Evolutionary conservation across 2,329 filamentous ascomycete genomes (phyloP), one percentile per base, ranked within the genome.

Genomic region (Ambrosiella beaveri): DNA sequence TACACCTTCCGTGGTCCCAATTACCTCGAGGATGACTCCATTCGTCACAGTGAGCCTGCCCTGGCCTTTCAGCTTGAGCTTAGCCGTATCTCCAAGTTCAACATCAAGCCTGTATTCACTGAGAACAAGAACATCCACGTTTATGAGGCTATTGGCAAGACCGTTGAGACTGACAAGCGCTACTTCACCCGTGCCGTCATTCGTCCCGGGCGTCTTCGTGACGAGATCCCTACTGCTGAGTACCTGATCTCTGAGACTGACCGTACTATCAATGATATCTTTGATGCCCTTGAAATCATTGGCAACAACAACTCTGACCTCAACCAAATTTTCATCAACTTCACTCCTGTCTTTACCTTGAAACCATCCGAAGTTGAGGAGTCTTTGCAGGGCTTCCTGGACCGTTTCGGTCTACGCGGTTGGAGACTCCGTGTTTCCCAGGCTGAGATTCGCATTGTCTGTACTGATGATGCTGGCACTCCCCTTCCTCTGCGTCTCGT

Each of bases 241-340:
- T 98, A 98, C 73, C 81, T 98, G 69, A 94, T 95, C 65, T 96
- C 90, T 0, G 93, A 98, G 75, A 90, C 91, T 44, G 91, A 98
- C 68, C 85, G 93, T 63, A 78, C 97, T 65, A 90, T 98, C 80
- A 97, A 88, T 69, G 93, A 98, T 68, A 97, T 98, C 66, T 82
- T 97, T 56, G 93, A 98, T 68, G 93, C 93, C 50, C 77, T 98
- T 60, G 93, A 98, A 77, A 96, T 98, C 65, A 94, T 96, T 68
- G 93, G 93, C 68, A 96, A 95, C 78, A 97, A 96, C 76, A 94
- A 95, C 75, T 95, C 93, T 56, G 93, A 98, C 77, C 79, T 98
- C 68, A 98, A 98, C 78, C 93, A 98, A 75, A 93, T 98, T 78
- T 98, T 98, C 77, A 93, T 98, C 78, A 97, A 98, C 80, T 98